These are phyloP conservation scores for Globisporangium barbulae DNA, from an alignment of 352 stramenopile genomes.

Conservation along the genomic window DNA sequence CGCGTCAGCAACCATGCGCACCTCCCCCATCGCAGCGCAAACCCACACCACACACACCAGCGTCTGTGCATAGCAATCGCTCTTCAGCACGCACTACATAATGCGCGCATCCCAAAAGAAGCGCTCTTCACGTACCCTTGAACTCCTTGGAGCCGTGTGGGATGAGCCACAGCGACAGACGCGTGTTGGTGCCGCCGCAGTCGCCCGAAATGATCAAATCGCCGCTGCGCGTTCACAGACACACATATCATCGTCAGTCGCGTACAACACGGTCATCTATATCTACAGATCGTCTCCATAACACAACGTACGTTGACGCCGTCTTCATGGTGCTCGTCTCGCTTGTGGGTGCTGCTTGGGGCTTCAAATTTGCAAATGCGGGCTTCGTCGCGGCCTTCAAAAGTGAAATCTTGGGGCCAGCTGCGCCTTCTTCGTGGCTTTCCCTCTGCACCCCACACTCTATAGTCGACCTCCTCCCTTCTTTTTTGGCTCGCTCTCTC, in stretches of 20 bases:
- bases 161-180: constrained; percentile 89
- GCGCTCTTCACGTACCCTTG: constrained; percentile 28
- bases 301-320: not conserved
- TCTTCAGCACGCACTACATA: not conserved
- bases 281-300: no score
- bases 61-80: not conserved
- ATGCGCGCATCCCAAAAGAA: not conserved
- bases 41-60: constrained; percentile 14
- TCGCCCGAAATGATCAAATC: constrained; percentile 90
- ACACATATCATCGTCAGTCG: not conserved
- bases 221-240: constrained; percentile 24
- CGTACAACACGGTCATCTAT: not conserved
- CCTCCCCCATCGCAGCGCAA: not conserved
- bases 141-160: constrained; percentile 54
- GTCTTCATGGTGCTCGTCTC: not conserved
- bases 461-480: not conserved
- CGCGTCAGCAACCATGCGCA: not conserved
- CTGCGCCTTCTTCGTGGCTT: not conserved
- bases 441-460: not conserved
- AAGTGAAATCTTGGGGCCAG: constrained; percentile 3
- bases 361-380: constrained; percentile 9
- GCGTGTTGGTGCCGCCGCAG: constrained; percentile 97
- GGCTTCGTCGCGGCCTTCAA: not conserved
- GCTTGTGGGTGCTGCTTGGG: not conserved
- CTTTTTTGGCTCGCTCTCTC: not conserved